Conservation (phyloP, 164 flowering plant genomes). For the Berberis thunbergii region DNA sequence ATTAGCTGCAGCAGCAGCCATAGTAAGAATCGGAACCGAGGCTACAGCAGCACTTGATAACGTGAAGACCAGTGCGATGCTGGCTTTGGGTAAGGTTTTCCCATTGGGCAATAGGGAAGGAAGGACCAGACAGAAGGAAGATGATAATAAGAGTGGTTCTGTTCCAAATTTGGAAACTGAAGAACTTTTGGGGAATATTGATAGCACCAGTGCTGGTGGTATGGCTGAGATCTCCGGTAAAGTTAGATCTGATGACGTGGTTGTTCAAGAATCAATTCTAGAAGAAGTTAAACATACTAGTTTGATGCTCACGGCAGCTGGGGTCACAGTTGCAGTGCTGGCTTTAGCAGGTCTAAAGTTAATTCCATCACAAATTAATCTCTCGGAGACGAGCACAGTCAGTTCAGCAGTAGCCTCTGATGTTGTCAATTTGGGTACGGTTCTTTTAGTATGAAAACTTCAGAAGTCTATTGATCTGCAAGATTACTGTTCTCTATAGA, state of each 20-base stretch:
- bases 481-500: too few species aligned
- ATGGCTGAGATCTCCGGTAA: slow-evolving; percentile 23
- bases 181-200: slow-evolving; percentile 16
- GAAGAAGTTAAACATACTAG: slow-evolving; percentile 68
- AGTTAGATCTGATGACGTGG: slow-evolving; percentile 17
- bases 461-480: not conserved
- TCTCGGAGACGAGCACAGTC: slow-evolving; percentile 21
- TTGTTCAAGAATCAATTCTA: slow-evolving; percentile 42
- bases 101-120: slow-evolving; percentile 38
- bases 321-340: slow-evolving; percentile 56
- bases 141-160: slow-evolving; percentile 16
- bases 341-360: slow-evolving; percentile 56
- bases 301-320: slow-evolving; percentile 70
- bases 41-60: slow-evolving; percentile 84
- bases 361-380: slow-evolving; percentile 34
- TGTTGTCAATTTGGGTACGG: slow-evolving; percentile 59
- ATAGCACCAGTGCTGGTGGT: slow-evolving; percentile 21
- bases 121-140: slow-evolving; percentile 25
- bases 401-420: slow-evolving; percentile 56
- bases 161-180: slow-evolving; percentile 19
- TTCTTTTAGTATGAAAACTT: not conserved
- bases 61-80: slow-evolving; percentile 71
- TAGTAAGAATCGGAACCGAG: slow-evolving; percentile 81
- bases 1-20: slow-evolving; percentile 98
- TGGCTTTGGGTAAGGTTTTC: slow-evolving; percentile 82